phyloP scores from a whole-genome alignment of 331 rosid species.

The Cydonia oblonga region DNA sequence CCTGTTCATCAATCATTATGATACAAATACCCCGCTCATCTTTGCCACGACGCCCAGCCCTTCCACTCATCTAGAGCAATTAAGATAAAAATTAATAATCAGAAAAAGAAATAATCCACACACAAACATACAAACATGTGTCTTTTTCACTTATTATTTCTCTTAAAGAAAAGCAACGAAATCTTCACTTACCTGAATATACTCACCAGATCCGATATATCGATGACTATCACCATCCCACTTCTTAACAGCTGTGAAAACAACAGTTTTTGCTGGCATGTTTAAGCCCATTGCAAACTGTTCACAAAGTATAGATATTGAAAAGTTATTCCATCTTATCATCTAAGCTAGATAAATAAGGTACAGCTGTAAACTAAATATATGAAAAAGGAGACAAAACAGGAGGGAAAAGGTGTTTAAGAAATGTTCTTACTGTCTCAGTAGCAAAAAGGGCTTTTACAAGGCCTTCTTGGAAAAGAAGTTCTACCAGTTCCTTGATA shows the following conservation, averaged over 20 bases:
- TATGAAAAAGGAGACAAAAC: not conserved
- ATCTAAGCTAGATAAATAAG: not conserved
- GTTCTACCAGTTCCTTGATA: constrained; percentile 88
- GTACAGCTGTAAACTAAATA: not conserved
- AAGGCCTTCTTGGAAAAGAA: constrained; percentile 98
- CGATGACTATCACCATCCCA: constrained; percentile 99
- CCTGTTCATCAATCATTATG: constrained; percentile 96
- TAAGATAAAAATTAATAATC: not conserved
- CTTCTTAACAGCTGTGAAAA: constrained; percentile 89
- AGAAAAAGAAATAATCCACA: not conserved
- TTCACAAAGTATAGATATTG: constrained; percentile 11
- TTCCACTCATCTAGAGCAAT: constrained; percentile 81
- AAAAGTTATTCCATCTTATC: not conserved
- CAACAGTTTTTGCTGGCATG: constrained; percentile 99
- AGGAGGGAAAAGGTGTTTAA: constrained; percentile 1
- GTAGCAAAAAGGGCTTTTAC: constrained; percentile 98
- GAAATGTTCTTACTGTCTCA: constrained; percentile 61
- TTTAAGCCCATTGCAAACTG: constrained; percentile 99
- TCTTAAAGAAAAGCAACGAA: constrained; percentile 1
- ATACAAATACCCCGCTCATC: constrained; percentile 95
- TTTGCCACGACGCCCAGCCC: constrained; percentile 99
- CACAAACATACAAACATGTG: not conserved
- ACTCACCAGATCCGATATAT: constrained; percentile 93
- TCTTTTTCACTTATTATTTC: not conserved
- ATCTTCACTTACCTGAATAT: constrained; percentile 68